These are phyloP conservation scores for Pichia sp. DNA, from an alignment of 1,139 yeast species.

Conservation along the genomic window DNA sequence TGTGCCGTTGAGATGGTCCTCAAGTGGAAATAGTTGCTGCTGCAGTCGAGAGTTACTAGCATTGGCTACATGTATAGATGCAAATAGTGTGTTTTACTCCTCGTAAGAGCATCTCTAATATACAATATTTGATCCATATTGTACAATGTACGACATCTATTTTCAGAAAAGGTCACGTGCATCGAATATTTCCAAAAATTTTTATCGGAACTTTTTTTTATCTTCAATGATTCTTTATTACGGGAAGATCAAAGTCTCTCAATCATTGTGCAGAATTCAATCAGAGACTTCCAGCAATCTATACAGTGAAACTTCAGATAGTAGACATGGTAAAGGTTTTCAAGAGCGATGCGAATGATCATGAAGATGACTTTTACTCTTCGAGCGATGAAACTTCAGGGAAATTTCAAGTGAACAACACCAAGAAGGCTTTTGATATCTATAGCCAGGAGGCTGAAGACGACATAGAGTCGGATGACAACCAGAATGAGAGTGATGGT, in stretches of 20 bases:
- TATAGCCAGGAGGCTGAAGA: conserved; percentile 6
- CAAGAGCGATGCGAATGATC: not conserved
- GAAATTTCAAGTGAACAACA: conserved; percentile 5
- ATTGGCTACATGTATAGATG: too few species aligned
- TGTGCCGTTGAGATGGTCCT: conserved; percentile 97
- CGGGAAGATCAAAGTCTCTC: too few species aligned
- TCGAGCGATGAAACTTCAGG: conserved; percentile 13
- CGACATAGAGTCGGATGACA: conserved; percentile 17
- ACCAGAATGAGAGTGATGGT: conserved; percentile 4
- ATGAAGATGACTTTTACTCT: conserved; percentile 13
- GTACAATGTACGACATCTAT: too few species aligned
- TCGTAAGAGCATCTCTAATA: too few species aligned
- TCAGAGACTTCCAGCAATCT: not conserved
- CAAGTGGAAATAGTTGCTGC: conserved; percentile 35
- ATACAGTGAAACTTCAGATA: not conserved
- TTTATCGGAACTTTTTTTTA: too few species aligned
- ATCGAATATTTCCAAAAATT: too few species aligned
- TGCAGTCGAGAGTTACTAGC: too few species aligned
- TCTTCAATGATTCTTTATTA: too few species aligned
- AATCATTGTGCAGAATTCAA: too few species aligned
- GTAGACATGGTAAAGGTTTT: not conserved
- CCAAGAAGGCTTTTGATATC: conserved; percentile 6
- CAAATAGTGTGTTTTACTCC: too few species aligned
- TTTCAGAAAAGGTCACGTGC: too few species aligned
- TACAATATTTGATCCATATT: too few species aligned